phyloP scores from a whole-genome alignment of 2,329 filamentous ascomycete genomes.

The Biscogniauxia marginata region DNA sequence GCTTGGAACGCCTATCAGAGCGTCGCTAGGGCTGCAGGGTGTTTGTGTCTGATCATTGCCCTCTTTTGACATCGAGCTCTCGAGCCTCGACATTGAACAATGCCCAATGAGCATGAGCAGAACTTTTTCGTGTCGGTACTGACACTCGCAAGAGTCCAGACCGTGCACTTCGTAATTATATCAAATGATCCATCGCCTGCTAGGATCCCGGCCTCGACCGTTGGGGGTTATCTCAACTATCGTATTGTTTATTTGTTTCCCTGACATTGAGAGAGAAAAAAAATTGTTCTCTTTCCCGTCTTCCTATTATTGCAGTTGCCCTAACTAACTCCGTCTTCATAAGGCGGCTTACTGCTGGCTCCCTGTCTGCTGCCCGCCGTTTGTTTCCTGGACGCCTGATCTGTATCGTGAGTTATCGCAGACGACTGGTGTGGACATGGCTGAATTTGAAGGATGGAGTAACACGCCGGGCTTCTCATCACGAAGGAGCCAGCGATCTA shows the following conservation, averaged over 20 bases:
- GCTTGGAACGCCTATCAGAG: background rate
- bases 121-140: background rate
- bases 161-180: background rate
- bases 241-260: background rate
- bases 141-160: background rate
- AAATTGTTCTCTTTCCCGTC: background rate
- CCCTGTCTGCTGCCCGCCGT: background rate
- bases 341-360: no score
- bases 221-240: background rate
- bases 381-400: background rate
- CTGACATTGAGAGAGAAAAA: background rate
- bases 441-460: background rate
- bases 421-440: background rate
- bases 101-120: background rate
- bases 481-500: constrained; percentile 6
- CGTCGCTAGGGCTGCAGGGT: background rate
- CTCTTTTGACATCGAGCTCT: background rate
- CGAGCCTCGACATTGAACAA: background rate
- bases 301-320: background rate
- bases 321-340: background rate
- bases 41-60: background rate
- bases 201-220: background rate
- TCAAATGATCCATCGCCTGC: background rate
- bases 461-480: background rate
- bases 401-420: background rate